phyloP scores from a whole-genome alignment of 306 rosid genomes.

The Citrullus amarus region DNA sequence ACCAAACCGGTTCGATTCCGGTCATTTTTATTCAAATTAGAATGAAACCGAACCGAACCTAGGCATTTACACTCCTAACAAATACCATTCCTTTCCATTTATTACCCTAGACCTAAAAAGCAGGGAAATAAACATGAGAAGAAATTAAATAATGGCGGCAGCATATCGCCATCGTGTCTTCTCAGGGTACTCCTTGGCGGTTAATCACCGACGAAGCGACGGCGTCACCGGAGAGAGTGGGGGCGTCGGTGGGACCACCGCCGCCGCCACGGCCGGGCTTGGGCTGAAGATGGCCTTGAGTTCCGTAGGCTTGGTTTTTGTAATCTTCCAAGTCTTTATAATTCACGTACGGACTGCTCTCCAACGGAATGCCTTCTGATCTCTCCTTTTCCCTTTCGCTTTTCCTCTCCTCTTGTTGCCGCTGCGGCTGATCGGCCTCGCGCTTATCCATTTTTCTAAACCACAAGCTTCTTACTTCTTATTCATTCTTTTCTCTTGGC shows the following conservation, averaged over 20 bases:
- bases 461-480: not conserved
- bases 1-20: too few relatives aligned
- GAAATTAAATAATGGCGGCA: not conserved
- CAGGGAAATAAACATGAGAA: not conserved
- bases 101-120: too few relatives aligned
- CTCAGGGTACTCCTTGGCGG: constrained; percentile 25
- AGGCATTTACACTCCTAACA: too few relatives aligned
- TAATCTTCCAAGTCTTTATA: constrained; percentile 63
- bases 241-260: constrained; percentile 56
- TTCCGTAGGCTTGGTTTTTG: constrained; percentile 60
- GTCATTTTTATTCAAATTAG: too few relatives aligned
- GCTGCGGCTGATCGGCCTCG: not conserved
- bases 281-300: constrained; percentile 61
- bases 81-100: too few relatives aligned
- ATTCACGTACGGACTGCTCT: constrained; percentile 63
- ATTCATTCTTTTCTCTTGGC: not conserved
- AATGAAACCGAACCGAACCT: too few relatives aligned
- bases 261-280: constrained; percentile 55
- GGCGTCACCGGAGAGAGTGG: constrained; percentile 50
- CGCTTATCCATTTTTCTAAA: not conserved
- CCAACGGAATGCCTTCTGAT: constrained; percentile 46
- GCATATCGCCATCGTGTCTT: not conserved
- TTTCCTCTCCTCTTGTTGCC: not conserved
- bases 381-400: constrained; percentile 10
- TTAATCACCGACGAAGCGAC: constrained; percentile 18